Conservation (phyloP, 2,329 filamentous ascomycete genomes). For the Aureobasidium sp. region DNA sequence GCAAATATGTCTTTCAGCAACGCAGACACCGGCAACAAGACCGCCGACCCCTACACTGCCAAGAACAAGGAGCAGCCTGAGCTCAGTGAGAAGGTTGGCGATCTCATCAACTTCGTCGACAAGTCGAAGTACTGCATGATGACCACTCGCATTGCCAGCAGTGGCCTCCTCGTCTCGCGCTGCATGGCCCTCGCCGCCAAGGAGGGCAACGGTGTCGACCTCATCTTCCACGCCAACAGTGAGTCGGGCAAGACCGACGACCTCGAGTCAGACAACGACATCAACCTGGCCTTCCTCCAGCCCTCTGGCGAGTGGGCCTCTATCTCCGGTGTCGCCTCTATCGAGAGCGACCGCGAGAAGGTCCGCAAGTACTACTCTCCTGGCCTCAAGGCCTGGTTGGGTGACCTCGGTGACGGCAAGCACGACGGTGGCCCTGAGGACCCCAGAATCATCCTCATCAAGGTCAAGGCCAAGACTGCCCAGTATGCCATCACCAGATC, state of each 20-base stretch:
- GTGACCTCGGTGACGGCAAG: conserved; percentile 73
- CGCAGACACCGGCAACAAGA: conserved; percentile 54
- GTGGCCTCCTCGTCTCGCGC: conserved; percentile 65
- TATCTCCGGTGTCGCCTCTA: conserved; percentile 63
- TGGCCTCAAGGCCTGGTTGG: conserved; percentile 73
- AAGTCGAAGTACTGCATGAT: conserved; percentile 81
- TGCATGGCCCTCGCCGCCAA: conserved; percentile 80
- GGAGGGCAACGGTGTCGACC: conserved; percentile 72
- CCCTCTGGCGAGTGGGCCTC: conserved; percentile 77
- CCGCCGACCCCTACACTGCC: conserved; percentile 72
- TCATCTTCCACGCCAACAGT: conserved; percentile 88
- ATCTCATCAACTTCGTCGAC: conserved; percentile 63
- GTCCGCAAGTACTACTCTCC: conserved; percentile 71
- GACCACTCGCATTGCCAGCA: conserved; percentile 64
- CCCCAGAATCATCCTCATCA: conserved; percentile 74
- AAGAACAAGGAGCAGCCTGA: conserved; percentile 66
- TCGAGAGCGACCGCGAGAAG: conserved; percentile 61
- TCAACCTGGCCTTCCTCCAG: conserved; percentile 73
- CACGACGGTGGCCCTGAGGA: conserved; percentile 79
- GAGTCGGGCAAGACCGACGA: conserved; percentile 85
- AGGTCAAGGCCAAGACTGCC: conserved; percentile 63
- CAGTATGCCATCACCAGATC: conserved; percentile 60
- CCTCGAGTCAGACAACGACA: conserved; percentile 60
- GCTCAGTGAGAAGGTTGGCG: conserved; percentile 68
- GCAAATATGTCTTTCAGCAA: conserved; percentile 47